Evolutionary conservation across 2,329 filamentous ascomycete genomes (phyloP).

Genomic region (Cladosporium sp.): DNA sequence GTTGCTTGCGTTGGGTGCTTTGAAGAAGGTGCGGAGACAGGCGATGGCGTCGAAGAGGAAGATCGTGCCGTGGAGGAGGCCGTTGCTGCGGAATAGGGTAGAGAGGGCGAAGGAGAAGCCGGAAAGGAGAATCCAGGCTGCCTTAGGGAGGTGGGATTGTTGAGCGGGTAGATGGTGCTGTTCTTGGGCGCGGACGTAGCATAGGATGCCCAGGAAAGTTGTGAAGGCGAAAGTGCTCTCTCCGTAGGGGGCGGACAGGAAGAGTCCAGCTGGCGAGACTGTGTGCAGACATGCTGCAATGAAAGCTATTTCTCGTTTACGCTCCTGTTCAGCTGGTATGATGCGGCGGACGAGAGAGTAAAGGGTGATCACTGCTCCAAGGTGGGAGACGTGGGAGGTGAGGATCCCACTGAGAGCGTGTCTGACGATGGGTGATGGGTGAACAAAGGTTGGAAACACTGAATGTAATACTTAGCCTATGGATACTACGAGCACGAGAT

Average conservation of each 20-base stretch:
- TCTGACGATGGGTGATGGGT: constrained; percentile 29
- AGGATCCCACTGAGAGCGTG: constrained; percentile 61
- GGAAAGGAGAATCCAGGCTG: constrained; percentile 29
- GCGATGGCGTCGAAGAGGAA: constrained; percentile 65
- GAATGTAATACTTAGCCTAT: constrained; percentile 35
- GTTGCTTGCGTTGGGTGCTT: constrained; percentile 15
- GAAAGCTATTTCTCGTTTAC: constrained; percentile 58
- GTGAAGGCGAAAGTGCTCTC: constrained; percentile 79
- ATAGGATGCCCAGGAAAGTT: constrained; percentile 71
- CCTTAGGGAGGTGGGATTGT: constrained; percentile 3
- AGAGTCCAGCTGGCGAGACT: constrained; percentile 83
- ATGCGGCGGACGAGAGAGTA: constrained; percentile 66
- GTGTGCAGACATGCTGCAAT: constrained; percentile 74
- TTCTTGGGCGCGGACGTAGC: constrained; percentile 60
- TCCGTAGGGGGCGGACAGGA: constrained; percentile 82
- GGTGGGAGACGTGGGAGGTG: constrained; percentile 73
- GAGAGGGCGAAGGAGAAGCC: constrained; percentile 65
- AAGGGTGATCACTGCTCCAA: constrained; percentile 72
- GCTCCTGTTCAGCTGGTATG: constrained; percentile 44
- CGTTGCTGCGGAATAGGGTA: constrained; percentile 79
- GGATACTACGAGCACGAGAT: constrained; percentile 6
- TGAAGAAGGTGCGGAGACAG: constrained; percentile 46
- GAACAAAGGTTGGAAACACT: constrained; percentile 27
- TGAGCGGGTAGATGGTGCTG: background rate
- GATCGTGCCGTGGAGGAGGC: constrained; percentile 75